Conservation (phyloP, 306 rosid genomes). For the Parietaria judaica region DNA sequence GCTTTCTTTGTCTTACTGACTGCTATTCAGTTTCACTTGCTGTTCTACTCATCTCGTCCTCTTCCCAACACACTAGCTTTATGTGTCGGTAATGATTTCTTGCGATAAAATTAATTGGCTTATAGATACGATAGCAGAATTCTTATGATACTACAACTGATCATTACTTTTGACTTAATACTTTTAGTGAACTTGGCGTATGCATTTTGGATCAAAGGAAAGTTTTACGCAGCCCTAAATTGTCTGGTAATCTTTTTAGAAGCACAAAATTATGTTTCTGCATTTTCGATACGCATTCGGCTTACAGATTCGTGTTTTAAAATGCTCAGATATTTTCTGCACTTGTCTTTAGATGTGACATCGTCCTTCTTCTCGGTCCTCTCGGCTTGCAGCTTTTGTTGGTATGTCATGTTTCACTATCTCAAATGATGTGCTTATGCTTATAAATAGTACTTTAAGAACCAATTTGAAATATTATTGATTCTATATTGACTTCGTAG, state of each 20-base stretch:
- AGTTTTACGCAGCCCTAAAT: conserved; percentile 61
- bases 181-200: conserved; percentile 68
- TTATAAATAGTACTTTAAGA: no score
- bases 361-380: conserved; percentile 71
- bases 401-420: conserved; percentile 37
- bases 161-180: not conserved
- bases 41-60: conserved; percentile 84
- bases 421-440: not conserved
- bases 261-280: not conserved
- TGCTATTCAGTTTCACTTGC: conserved; percentile 73
- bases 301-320: conserved; percentile 14
- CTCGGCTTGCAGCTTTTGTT: conserved; percentile 68
- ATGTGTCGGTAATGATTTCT: conserved; percentile 51
- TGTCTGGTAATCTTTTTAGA: conserved; percentile 48
- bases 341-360: conserved; percentile 73
- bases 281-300: conserved; percentile 2
- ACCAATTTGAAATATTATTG: no score
- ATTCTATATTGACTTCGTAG: no score
- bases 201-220: conserved; percentile 73
- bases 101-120: not conserved
- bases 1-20: conserved; percentile 70
- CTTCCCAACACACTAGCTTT: conserved; percentile 81
- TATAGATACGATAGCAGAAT: no score
- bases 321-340: conserved; percentile 80
- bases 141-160: no score